These are phyloP conservation scores for Brassica carinata DNA, from an alignment of 345 rosid species.

Conservation along the genomic window DNA sequence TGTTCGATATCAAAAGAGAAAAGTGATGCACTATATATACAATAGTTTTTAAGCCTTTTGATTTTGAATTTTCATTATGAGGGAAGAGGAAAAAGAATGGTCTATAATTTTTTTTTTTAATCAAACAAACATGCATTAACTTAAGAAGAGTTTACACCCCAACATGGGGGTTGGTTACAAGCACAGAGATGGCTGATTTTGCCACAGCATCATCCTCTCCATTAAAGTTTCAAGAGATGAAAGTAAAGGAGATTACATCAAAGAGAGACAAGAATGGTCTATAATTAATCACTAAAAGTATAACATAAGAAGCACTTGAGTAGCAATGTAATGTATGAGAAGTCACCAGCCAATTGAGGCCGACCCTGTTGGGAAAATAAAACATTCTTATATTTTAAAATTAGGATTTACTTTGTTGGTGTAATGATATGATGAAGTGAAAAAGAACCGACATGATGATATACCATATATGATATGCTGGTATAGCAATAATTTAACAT, in stretches of 20 bases:
- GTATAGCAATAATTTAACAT: not conserved
- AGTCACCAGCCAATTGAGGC: slow-evolving; percentile 23
- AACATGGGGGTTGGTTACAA: no score
- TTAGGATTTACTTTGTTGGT: slow-evolving; percentile 9
- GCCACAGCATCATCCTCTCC: no score
- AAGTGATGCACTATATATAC: slow-evolving; percentile 15
- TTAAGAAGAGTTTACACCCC: no score
- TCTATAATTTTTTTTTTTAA: no score
- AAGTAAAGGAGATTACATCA: no score
- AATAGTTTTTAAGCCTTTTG: slow-evolving; percentile 13
- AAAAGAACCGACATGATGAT: slow-evolving; percentile 6
- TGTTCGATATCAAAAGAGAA: slow-evolving; percentile 32
- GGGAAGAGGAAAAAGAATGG: slow-evolving; percentile 3
- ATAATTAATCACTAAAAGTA: slow-evolving; percentile 19
- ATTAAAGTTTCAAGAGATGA: no score
- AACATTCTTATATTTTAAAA: not conserved
- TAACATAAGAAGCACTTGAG: slow-evolving; percentile 25
- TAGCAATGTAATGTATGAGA: slow-evolving; percentile 14
- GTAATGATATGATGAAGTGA: slow-evolving; percentile 6
- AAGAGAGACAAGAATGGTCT: slow-evolving; percentile 19
- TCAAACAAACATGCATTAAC: no score
- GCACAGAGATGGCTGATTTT: no score
- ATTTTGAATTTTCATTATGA: slow-evolving; percentile 33
- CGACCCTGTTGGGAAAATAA: slow-evolving; percentile 22
- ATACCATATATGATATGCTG: not conserved